Conservation (phyloP, 768 basidiomycete genomes). For the Collybia nuda region DNA sequence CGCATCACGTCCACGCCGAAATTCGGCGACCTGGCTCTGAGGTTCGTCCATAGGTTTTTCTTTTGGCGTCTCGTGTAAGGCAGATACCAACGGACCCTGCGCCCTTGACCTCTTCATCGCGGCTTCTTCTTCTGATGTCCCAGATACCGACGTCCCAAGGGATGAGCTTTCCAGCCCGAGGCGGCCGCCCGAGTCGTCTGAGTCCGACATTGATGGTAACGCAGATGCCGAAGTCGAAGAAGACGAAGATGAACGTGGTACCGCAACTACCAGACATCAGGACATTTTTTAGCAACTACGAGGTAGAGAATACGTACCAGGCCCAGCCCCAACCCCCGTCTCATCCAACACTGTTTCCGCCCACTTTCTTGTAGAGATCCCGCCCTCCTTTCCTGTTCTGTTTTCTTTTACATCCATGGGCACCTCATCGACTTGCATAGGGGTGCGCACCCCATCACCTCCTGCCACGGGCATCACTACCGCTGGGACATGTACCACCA, state of each 20-base stretch:
- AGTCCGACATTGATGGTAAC: constrained; percentile 13
- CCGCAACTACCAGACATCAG: neutral
- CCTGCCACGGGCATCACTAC: constrained; percentile 9
- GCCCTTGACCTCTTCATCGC: neutral
- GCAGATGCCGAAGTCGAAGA: constrained; percentile 6
- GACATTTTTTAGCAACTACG: neutral
- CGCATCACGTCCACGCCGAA: too few relatives aligned
- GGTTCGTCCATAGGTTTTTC: neutral
- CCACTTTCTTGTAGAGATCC: constrained; percentile 41
- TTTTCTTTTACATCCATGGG: constrained; percentile 10
- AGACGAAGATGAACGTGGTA: neutral
- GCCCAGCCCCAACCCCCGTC: constrained; percentile 11
- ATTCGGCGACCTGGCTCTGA: too few relatives aligned
- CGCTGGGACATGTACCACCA: constrained; percentile 29
- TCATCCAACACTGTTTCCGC: constrained; percentile 40
- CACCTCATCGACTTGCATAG: constrained; percentile 24
- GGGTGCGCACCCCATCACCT: constrained; percentile 10
- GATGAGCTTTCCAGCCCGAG: constrained; percentile 3
- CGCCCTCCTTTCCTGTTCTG: constrained; percentile 3
- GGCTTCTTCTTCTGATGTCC: constrained; percentile 3
- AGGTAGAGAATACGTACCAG: neutral
- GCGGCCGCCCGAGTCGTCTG: constrained; percentile 4
- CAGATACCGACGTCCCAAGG: constrained; percentile 11
- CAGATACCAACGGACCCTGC: neutral
- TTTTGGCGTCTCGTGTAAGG: neutral